Base-by-base conservation (phyloP, 805 yeast species). In the Kazachstania martiniae region DNA sequence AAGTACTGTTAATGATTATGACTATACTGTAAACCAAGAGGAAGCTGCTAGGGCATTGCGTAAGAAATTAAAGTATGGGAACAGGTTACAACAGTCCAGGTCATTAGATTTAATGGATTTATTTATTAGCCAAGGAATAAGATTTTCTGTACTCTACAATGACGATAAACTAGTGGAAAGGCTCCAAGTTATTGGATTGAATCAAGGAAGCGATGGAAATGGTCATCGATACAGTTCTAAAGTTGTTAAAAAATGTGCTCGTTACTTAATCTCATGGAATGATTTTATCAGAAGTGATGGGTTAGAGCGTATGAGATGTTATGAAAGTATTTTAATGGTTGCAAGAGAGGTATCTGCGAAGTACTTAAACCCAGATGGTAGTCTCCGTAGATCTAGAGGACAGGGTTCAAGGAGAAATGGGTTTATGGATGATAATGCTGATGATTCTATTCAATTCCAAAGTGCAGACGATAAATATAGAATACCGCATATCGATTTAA, bases 31-130 rank as follows among this genome's bases (percentile, higher is more conserved):
- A 15, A 55, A 54, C 63, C 77, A 31, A 56, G 65, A 21, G 21
- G 99, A 91, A 53, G 89, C 93, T 2, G 96, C 96, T 0, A 66
- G 97, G 27, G 93, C 95, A 1, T 61, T 91, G 15, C 69, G 98
- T 31, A 91, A 91, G 64, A 75, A 77, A 47, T 61, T 91, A 50
- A 91, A 93, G 59, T 81, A 89, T 50, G 97, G 96, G n/a, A 49
- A 65, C 2, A 51, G 58, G 4, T 57, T 61, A 13, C 79, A 78
- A 42, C 94, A 83, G 52, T 45, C 69, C 33, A 70, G 82, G 28
- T 81, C 94, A 0, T 54, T 86, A 59, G 78, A 48, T 31, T 35
- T 79, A 9, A 55, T 77, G 25, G 82, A 80, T 43, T 58, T 72
- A 13, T 52, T 79, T 15, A 74, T 80, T 2, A 39, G 51, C 9